Evolutionary conservation across 1,139 yeast genomes (phyloP).

Genomic region (Ogataea hybrid): DNA sequence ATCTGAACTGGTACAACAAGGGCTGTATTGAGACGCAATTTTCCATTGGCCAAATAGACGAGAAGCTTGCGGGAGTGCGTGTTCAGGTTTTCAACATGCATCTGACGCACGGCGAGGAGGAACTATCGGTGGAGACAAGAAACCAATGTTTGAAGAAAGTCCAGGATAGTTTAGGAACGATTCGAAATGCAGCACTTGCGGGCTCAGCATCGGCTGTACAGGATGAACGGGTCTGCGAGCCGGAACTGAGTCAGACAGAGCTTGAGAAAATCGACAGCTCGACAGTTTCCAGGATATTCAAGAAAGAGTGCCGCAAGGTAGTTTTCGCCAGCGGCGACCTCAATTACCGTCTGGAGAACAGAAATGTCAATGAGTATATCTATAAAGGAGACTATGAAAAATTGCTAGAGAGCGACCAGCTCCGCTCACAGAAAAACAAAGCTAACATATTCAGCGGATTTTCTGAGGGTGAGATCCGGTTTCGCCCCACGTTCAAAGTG

Average conservation of each 20-base stretch:
- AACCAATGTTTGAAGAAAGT: constrained; percentile 45
- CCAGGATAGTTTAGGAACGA: constrained; percentile 46
- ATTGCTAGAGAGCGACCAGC: constrained; percentile 33
- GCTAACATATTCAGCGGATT: constrained; percentile 61
- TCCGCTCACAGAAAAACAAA: constrained; percentile 40
- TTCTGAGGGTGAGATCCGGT: constrained; percentile 59
- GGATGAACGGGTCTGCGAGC: constrained; percentile 39
- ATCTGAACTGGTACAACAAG: constrained; percentile 58
- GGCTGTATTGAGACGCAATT: constrained; percentile 48
- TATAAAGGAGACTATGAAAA: constrained; percentile 43
- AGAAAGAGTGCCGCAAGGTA: constrained; percentile 35
- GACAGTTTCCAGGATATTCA: constrained; percentile 35
- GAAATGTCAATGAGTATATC: constrained; percentile 34
- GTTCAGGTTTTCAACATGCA: constrained; percentile 48
- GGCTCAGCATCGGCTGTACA: constrained; percentile 3
- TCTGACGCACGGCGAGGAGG: constrained; percentile 68
- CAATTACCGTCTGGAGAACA: constrained; percentile 54
- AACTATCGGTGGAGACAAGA: constrained; percentile 40
- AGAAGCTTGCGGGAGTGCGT: constrained; percentile 41
- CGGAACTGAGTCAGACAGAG: constrained; percentile 41
- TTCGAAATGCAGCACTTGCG: constrained; percentile 34
- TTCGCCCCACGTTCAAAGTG: constrained; percentile 74
- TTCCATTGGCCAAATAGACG: constrained; percentile 30
- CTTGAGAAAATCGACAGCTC: constrained; percentile 38
- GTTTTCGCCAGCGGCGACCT: constrained; percentile 71